Percentiles rank a stretch among this genome's conserved stretches.
Evolutionary conservation across 2,329 filamentous ascomycete species (phyloP).

Genomic region (Trichoderma sp.): DNA sequence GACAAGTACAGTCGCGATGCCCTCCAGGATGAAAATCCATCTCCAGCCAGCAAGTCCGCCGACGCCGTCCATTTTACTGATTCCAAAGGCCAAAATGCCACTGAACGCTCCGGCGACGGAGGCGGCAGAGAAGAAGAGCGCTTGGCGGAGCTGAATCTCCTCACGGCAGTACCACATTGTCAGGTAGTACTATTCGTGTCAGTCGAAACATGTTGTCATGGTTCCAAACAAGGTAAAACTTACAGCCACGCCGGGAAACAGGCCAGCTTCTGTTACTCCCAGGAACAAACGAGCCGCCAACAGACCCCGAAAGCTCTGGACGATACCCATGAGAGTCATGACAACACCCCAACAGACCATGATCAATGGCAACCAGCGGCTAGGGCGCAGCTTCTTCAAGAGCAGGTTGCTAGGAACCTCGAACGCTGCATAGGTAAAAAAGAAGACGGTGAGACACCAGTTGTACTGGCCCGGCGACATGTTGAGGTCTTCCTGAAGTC

Average conservation of each 20-base stretch:
- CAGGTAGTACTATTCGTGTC: slow-evolving; percentile 45
- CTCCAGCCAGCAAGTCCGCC: slow-evolving; percentile 59
- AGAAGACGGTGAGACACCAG: slow-evolving; percentile 68
- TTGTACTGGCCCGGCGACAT: slow-evolving; percentile 71
- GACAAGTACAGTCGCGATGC: slow-evolving; percentile 66
- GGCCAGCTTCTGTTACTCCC: slow-evolving; percentile 64
- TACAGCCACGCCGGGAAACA: slow-evolving; percentile 62
- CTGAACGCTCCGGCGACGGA: slow-evolving; percentile 77
- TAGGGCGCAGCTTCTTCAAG: slow-evolving; percentile 71
- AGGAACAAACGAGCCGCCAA: slow-evolving; percentile 55
- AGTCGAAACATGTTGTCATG: background rate
- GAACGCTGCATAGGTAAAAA: slow-evolving; percentile 72
- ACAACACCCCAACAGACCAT: slow-evolving; percentile 61
- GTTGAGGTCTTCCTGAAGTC: slow-evolving; percentile 49
- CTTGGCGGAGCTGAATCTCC: slow-evolving; percentile 55
- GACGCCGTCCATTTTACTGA: slow-evolving; percentile 66
- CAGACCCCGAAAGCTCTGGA: slow-evolving; percentile 47
- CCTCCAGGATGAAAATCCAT: slow-evolving; percentile 69
- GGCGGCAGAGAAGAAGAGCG: slow-evolving; percentile 80
- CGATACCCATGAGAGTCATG: slow-evolving; percentile 55
- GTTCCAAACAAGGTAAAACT: background rate
- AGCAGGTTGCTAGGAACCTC: slow-evolving; percentile 76
- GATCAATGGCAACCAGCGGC: slow-evolving; percentile 71
- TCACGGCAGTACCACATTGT: slow-evolving; percentile 60
- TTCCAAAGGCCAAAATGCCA: slow-evolving; percentile 68